Evolutionary conservation across 2,329 filamentous ascomycete genomes (phyloP), one percentile per base, ranked within the genome.

Genomic region (Grosmannia huntii): DNA sequence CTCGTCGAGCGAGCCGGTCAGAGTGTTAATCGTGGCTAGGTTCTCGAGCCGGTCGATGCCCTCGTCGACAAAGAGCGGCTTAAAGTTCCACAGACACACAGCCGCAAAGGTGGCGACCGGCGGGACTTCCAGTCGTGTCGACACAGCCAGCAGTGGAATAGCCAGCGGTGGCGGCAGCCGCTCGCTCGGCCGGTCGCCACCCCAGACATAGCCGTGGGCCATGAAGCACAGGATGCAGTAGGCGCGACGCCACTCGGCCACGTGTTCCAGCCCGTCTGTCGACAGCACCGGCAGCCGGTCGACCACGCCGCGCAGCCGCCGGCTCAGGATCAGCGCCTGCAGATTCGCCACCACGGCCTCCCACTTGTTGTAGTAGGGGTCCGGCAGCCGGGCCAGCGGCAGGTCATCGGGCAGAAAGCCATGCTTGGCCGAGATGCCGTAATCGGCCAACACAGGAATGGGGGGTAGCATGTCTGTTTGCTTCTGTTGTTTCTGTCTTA

Each of bases 51-150:
- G 83, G 67, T 95, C 89, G 59, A 94, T 83, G 41, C 82, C 80
- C 70, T 96, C 91, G 62, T 89, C 83, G 60, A 84, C 74, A 68
- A 97, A 96, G 57, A 97, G 80, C 0, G 91, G 89, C 71, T 91
- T 92, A 78, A 90, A 97, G 73, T 99, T 99, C 94, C 94, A 99
- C 28, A 99, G 78, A 64, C 89, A 92, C 4, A 96, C 78, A 9
- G 87, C 89, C 7, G 94, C 90, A 69, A 96, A 99, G 21, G 92
- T 96, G 53, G 92, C 94, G 31, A 99, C 92, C 1, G 91, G 89
- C 7, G 89, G 91, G 28, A 99, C 77, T 67, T 97, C 89, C 21
- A 99, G 81, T 61, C 84, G 83, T 51, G 81, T 76, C 64, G 89
- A 92, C 53, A 95, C 80, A 63, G 85, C 75, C 56, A 95, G 77